Evolutionary conservation across 202 grass and related monocot genomes (phyloP), one percentile per base, ranked within the genome.

Genomic region (Hordeum pubiflorum): DNA sequence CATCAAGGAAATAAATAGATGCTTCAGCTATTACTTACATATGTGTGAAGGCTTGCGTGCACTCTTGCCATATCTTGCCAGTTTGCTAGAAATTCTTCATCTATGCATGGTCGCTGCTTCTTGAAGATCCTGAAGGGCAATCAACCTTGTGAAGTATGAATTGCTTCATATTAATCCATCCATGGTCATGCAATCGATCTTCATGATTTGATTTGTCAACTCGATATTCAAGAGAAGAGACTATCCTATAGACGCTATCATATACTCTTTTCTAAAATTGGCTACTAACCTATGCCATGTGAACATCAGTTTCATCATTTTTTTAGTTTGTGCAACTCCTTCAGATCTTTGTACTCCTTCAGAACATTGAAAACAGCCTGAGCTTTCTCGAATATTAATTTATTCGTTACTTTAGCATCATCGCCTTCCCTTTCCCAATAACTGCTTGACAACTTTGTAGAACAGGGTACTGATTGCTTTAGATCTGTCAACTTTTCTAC

Each of bases 381-480:
- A 33, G 32, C 32, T 33, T 33, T 33, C 32, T 33, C 32, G 4
- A 29, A 33, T 33, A 33, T 33, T 33, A 39, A 39, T 0, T 39
- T 39, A 39, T 33, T 5, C 0, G 32, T 33, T 33, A 33, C 4
- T 33, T 64, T 77, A 81, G 73, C 48, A 56, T 59, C 77, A 79
- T 88, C 82, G 4, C 43, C 63, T 77, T 90, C 77, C 43, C 69
- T 88, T 66, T 86, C 87, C 62, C 80, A 79, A 15, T 86, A 92
- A 61, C 81, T 77, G 57, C 84, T 80, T 3, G 89, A 85, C 54
- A 96, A 86, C 74, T 92, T 92, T 17, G 85, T 90, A 10, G 85
- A 94, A 84, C 84, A 85, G 21, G 76, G 80, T 9, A 96, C 85
- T 37, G 87, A 87, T 39, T 39, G 12, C 80, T 66, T 90, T 44